Conservation (phyloP, 2,329 filamentous ascomycete genomes). For the Colletotrichum sp. region DNA sequence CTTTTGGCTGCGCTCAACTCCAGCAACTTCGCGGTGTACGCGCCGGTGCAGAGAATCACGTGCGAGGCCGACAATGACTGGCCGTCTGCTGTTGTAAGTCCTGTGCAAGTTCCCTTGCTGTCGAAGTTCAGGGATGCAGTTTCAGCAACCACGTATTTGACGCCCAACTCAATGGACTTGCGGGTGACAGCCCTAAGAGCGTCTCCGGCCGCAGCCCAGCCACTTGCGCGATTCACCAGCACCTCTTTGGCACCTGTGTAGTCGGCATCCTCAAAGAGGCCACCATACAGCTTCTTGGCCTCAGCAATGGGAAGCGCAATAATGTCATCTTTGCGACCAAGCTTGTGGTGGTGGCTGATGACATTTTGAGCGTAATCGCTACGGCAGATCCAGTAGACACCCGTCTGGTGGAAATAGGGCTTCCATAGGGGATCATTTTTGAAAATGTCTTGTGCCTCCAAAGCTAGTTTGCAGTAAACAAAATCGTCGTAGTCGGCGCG, state of each 20-base stretch:
- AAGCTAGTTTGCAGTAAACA: conserved; percentile 67
- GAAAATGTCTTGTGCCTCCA: conserved; percentile 71
- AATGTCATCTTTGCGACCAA: conserved; percentile 44
- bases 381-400: conserved; percentile 62
- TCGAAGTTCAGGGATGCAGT: conserved; percentile 50
- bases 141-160: conserved; percentile 62
- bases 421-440: conserved; percentile 60
- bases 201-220: conserved; percentile 69
- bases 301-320: conserved; percentile 50
- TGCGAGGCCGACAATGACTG: conserved; percentile 51
- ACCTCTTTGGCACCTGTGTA: conserved; percentile 65
- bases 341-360: conserved; percentile 55
- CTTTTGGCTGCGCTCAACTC: conserved; percentile 54
- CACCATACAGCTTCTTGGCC: conserved; percentile 56
- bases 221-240: conserved; percentile 65
- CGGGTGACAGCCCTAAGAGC: conserved; percentile 59
- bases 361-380: conserved; percentile 57
- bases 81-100: conserved; percentile 54
- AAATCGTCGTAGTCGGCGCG: conserved; percentile 72
- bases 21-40: conserved; percentile 62
- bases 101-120: conserved; percentile 45
- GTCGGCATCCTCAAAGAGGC: conserved; percentile 65
- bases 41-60: conserved; percentile 60
- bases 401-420: conserved; percentile 63
- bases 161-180: conserved; percentile 57